Evolutionary conservation across 1,284 basidiomycete genomes (phyloP), one percentile per base, ranked within the genome.

Genomic region (Tilletia setariae): DNA sequence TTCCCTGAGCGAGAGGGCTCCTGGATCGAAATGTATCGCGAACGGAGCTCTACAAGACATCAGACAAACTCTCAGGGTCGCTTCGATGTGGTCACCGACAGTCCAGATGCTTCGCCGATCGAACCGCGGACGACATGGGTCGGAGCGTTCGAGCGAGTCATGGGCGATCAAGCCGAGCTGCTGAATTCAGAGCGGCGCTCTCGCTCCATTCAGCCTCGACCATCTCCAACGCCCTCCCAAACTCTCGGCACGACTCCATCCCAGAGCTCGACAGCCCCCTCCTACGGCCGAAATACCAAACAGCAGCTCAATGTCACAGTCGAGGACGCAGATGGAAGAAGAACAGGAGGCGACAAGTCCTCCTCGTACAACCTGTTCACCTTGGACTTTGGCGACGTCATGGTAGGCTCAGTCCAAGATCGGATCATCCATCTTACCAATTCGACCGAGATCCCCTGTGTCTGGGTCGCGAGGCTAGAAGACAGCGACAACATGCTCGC

Each of bases 351-450:
- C n/a, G 49, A 35, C 47, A 63, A 56, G 35, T 44, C 53, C 42
- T 30, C 47, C 4, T 35, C 43, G 13, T 63, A 30, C 9, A 35
- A 42, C 21, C 46, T 51, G 28, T 42, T 46, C 1, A 70, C 72
- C 42, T 65, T 80, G 59, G 79, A 81, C 68, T 77, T 81, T 65
- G 78, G 80, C 68, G 80, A 82, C 64, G 70, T 81, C 40, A 70
- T 80, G 32, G 79, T 80, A 7, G 78, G 78, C 32, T 67, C 79
- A 23, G 65, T 67, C 15, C 72, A 77, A 11, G 66, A 72, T 11
- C 74, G 74, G 35, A 70, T 68, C 19, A 65, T 82, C 25, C 66
- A 47, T 28, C 63, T 82, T 11, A 67, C 70, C 63, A 81, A 81
- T 66, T 49, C 69, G 25, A 72, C 76, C 43, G 78, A 75, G 35